Conservation (phyloP, 2,329 filamentous ascomycete species). For the Stemphylium lycopersici region DNA sequence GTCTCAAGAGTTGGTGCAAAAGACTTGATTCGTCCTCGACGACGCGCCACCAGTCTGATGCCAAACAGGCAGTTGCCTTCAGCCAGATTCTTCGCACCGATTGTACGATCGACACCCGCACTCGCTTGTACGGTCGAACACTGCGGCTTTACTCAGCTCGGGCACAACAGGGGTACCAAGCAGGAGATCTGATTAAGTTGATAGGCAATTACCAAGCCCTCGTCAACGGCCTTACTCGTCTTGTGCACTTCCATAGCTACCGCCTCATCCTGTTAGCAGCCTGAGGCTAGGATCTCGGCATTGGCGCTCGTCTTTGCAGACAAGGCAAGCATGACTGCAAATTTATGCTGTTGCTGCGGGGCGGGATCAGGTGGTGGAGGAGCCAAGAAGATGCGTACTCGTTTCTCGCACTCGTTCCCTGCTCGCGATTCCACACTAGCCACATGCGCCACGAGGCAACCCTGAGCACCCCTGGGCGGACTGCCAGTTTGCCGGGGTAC, state of each 20-base stretch:
- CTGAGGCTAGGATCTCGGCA: neutral
- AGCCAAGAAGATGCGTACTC: slow-evolving; percentile 3
- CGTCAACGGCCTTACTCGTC: slow-evolving; percentile 11
- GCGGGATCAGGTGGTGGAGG: neutral
- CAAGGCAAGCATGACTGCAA: neutral
- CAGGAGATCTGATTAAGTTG: neutral
- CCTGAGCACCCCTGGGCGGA: neutral
- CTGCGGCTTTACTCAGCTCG: slow-evolving; percentile 8
- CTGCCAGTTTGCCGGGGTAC: neutral
- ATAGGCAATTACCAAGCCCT: slow-evolving; percentile 2
- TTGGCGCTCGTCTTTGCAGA: neutral
- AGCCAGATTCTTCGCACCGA: slow-evolving; percentile 1
- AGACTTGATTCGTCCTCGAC: neutral
- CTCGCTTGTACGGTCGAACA: slow-evolving; percentile 10
- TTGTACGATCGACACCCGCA: slow-evolving; percentile 2
- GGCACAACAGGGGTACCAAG: slow-evolving; percentile 10
- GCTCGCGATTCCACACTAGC: neutral
- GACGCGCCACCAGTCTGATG: neutral
- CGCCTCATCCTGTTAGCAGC: neutral
- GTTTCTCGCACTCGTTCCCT: neutral
- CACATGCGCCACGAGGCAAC: slow-evolving; percentile 4
- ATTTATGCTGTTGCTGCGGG: neutral
- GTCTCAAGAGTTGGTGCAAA: neutral
- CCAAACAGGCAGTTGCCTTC: neutral
- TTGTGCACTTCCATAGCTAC: neutral